phyloP scores from a whole-genome alignment of 257 asterid species.

The Gentiana dahurica region DNA sequence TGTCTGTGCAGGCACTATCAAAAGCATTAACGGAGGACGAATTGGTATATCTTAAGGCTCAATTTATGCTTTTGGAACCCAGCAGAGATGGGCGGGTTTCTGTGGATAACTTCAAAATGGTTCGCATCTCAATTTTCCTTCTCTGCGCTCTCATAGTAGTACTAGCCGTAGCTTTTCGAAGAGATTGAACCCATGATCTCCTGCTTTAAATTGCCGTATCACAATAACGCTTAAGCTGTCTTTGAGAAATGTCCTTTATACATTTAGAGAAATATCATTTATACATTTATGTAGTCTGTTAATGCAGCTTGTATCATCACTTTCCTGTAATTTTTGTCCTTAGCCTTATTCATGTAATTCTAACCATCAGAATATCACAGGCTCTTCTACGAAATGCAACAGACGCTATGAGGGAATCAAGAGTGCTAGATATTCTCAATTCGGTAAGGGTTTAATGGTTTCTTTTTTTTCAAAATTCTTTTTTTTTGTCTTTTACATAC shows the following conservation, averaged over 20 bases:
- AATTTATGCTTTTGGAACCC: constrained; percentile 86
- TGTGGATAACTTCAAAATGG: constrained; percentile 72
- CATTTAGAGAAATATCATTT: too few species aligned
- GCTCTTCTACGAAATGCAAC: constrained; percentile 73
- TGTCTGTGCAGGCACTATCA: constrained; percentile 59
- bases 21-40: constrained; percentile 85
- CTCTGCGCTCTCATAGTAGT: neutral
- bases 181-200: too few species aligned
- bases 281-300: too few species aligned
- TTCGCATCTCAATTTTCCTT: constrained; percentile 8
- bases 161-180: neutral
- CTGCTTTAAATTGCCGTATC: too few species aligned
- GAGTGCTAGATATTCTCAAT: constrained; percentile 73
- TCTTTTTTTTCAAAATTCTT: neutral
- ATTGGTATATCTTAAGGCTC: constrained; percentile 77
- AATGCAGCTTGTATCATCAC: neutral
- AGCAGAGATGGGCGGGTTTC: constrained; percentile 66
- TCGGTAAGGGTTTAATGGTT: constrained; percentile 31
- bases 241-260: too few species aligned
- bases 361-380: constrained; percentile 24
- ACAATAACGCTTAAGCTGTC: too few species aligned
- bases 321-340: neutral
- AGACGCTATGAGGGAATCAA: constrained; percentile 84
- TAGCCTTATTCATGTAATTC: neutral
- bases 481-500: constrained; percentile 1